A percentile compares a stretch with the other conserved stretches of the same genome.
Conservation (phyloP, 202 grass and related monocot species). For the Musa balbisiana region DNA sequence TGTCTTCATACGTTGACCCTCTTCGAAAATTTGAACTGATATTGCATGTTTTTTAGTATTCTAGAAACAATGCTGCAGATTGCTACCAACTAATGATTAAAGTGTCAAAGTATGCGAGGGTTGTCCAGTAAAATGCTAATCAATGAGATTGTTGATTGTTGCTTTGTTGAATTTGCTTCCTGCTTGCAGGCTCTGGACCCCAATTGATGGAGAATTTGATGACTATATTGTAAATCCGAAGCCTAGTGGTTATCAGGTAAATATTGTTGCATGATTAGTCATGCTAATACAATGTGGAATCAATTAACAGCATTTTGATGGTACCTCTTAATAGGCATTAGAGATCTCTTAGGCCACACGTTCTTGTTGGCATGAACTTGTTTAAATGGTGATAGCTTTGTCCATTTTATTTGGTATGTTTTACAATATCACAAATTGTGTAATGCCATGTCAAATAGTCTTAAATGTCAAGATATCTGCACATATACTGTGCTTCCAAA, state of each 20-base stretch:
- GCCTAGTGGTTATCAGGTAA: slow-evolving; percentile 96
- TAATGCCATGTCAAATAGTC: no score
- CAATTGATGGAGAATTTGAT: slow-evolving; percentile 97
- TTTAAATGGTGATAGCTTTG: neutral
- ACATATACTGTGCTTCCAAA: no score
- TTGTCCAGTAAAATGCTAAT: neutral
- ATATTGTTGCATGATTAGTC: neutral
- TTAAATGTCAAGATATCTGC: no score
- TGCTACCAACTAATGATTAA: no score
- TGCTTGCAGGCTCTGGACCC: slow-evolving; percentile 80
- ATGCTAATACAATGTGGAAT: neutral
- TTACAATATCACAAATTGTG: no score
- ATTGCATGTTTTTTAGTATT: no score
- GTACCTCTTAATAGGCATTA: neutral
- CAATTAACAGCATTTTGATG: neutral
- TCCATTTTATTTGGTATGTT: no score
- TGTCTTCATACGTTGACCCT: no score
- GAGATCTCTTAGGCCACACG: neutral
- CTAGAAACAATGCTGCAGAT: no score
- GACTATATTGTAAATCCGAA: slow-evolving; percentile 98
- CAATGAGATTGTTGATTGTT: neutral
- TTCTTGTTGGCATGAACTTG: neutral
- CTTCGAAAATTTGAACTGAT: no score
- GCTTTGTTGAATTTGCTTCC: slow-evolving; percentile 2
- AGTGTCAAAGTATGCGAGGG: no score